These are phyloP conservation scores for Antitrichia curtipendula DNA, from an alignment of 225 moss, liverwort and hornwort genomes.

Conservation along the genomic window DNA sequence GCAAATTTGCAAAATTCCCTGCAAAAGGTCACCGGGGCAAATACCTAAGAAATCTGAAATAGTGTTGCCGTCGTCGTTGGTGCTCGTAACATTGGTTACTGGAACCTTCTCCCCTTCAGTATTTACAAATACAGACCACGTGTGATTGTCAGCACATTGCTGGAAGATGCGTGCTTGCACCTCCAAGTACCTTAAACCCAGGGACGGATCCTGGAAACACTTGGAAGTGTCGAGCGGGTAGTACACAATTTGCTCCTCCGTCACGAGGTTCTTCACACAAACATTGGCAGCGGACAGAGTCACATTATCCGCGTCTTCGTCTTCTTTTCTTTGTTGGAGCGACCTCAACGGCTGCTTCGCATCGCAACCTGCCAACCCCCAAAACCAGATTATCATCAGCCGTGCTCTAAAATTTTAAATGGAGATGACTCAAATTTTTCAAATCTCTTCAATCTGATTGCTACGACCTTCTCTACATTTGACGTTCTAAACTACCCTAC, in stretches of 20 bases:
- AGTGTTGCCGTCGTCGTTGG: background rate
- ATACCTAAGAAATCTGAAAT: conserved; percentile 13
- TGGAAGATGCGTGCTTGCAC: conserved; percentile 23
- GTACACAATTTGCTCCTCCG: background rate
- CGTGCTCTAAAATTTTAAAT: background rate
- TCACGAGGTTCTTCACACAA: conserved; percentile 14
- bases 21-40: background rate
- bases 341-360: background rate
- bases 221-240: conserved; percentile 15
- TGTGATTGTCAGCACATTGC: conserved; percentile 8
- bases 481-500: background rate
- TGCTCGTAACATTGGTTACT: background rate
- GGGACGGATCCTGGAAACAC: conserved; percentile 3
- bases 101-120: conserved; percentile 4
- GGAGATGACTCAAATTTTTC: background rate
- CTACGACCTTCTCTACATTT: background rate
- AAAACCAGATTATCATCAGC: background rate
- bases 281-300: conserved; percentile 9
- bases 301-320: background rate
- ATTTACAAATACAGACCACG: conserved; percentile 29
- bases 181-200: background rate
- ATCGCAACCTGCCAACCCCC: conserved; percentile 6
- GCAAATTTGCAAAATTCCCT: background rate
- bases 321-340: background rate
- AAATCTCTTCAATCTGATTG: background rate